Base-by-base conservation (phyloP, 345 rosid genomes). In the Syzygium grande region DNA sequence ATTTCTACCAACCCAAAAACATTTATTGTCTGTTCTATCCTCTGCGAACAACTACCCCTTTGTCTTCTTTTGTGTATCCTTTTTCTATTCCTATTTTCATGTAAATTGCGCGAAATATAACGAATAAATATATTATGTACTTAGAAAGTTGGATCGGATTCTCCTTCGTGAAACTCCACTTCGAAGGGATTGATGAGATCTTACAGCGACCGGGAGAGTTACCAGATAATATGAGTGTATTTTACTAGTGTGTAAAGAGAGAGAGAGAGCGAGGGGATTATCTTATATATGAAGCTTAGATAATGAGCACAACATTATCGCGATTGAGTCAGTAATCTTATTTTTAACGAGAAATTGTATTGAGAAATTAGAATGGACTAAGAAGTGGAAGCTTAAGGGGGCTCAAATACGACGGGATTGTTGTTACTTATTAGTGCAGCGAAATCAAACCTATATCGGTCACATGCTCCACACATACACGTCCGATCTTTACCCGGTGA, bases 1-100 rank as follows among this genome's bases (percentile, higher is more conserved):
- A 87, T 11, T 56, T 86, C 86, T 85, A 88, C 93, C 92, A 89
- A 92, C 88, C 91, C 88, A 19, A 73, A 34, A 78, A 30, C 84
- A 85, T 91, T 86, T 53, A 87, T 90, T 78, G 43, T 85, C 56
- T 53, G n/a, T 52, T 78, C 90, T 65, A 19, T 41, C 65, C 79
- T 58, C 73, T 85, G 84, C 54, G 58, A 87, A 51, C 85, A 83
- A 54, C 86, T 4, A 34, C 49, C 80, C 2, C 46, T 19, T 51
- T 83, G 54, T 83, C 85, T 49, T 46, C 53, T 23, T n/a, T 83
- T 55, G 58, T 85, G 21, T 51, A 53, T 55, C 49, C 43, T 53
- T 51, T 34, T 34, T 59, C 38, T 14, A 30, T 16, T 85, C 38
- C 25, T 30, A 73, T 41, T 73, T 34, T 9, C 80, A 17, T 17